These are phyloP conservation scores for Pichia sp. DNA, from an alignment of 1,139 yeast genomes.

Conservation along the genomic window DNA sequence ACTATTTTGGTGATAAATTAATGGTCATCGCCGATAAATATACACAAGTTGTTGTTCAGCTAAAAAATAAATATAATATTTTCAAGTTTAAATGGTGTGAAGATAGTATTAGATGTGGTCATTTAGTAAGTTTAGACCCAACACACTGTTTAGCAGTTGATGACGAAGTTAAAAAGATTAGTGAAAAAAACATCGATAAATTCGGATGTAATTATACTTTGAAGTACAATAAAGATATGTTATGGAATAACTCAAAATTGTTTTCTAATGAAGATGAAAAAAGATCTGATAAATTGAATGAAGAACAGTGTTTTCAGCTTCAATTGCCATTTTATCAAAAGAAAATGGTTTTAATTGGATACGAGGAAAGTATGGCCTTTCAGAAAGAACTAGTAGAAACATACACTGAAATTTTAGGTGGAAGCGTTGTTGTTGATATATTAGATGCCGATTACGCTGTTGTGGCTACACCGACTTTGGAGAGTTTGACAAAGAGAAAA, in stretches of 20 bases:
- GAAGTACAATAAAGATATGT: conserved; percentile 30
- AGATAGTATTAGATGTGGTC: conserved; percentile 47
- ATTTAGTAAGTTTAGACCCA: conserved; percentile 54
- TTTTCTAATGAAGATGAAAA: conserved; percentile 14
- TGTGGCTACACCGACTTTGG: conserved; percentile 1
- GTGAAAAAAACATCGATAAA: conserved; percentile 36
- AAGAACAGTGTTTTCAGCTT: conserved; percentile 1
- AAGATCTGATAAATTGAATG: not conserved
- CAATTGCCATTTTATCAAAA: not conserved
- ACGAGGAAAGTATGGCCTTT: conserved; percentile 12
- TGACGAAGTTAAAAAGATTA: conserved; percentile 20
- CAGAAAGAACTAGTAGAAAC: conserved; percentile 10
- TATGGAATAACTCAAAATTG: conserved; percentile 28
- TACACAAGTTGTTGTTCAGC: conserved; percentile 41
- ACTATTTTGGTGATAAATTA: conserved; percentile 19
- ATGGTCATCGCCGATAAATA: conserved; percentile 44
- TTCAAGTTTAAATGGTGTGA: conserved; percentile 66
- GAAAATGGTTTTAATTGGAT: conserved; percentile 10
- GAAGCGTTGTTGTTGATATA: conserved; percentile 23
- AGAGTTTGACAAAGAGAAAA: not conserved
- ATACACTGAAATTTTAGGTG: conserved; percentile 34
- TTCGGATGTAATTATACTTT: conserved; percentile 49
- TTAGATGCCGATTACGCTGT: conserved; percentile 29
- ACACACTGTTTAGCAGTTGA: conserved; percentile 42
- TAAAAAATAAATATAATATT: conserved; percentile 48